Conservation (phyloP, 192 early-diverging fungal species). For the Bifiguratus adelaidae region DNA sequence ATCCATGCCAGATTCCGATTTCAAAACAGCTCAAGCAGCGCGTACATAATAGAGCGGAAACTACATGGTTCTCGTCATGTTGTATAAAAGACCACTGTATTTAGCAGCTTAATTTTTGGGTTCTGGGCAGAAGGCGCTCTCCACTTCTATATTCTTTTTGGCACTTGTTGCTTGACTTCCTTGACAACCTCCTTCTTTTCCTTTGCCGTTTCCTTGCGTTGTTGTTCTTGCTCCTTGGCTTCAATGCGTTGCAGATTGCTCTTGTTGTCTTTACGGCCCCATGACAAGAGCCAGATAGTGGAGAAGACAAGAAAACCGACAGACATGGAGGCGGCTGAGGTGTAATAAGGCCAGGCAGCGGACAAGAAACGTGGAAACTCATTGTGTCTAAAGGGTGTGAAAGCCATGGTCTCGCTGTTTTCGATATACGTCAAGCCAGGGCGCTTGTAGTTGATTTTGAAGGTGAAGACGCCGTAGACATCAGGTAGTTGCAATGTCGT, state of each 20-base stretch:
- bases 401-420: conserved; percentile 64
- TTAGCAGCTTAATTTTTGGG: not conserved
- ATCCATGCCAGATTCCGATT: conserved; percentile 14
- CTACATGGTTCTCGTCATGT: not conserved
- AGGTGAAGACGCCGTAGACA: conserved; percentile 95
- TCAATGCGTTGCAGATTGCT: not conserved
- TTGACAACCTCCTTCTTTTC: not conserved
- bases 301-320: conserved; percentile 80
- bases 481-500: conserved; percentile 67
- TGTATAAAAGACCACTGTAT: not conserved
- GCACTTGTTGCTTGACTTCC: not conserved
- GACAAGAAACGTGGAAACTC: conserved; percentile 90
- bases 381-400: conserved; percentile 90
- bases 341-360: conserved; percentile 95
- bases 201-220: not conserved
- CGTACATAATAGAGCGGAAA: not conserved
- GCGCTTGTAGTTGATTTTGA: conserved; percentile 89
- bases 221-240: conserved; percentile 5
- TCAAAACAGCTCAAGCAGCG: conserved; percentile 11
- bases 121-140: no score
- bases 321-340: conserved; percentile 69
- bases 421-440: conserved; percentile 70
- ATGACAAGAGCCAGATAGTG: conserved; percentile 61
- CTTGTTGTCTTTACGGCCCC: conserved; percentile 23
- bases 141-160: no score